Evolutionary conservation across 2,329 filamentous ascomycete species (phyloP), one percentile per base, ranked within the genome.

Genomic region (Botryotinia calthae): DNA sequence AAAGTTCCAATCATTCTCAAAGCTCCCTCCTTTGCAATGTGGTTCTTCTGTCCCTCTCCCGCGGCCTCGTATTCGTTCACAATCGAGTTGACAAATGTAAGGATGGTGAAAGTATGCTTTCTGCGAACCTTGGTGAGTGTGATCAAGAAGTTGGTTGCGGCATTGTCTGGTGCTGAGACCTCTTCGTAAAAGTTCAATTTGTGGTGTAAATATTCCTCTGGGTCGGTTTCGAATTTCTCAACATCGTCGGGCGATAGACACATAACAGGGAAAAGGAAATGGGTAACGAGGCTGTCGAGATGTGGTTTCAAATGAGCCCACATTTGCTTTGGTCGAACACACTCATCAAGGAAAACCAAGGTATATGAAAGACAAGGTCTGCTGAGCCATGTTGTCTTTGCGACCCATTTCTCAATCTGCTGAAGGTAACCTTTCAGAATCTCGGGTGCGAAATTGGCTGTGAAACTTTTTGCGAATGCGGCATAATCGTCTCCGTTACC

Each of bases 111-210:
- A 0, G 95, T 98, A 83, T 98, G 94, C 85, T 98, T 97, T 84
- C 95, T 92, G 78, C 96, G 90, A 79, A 92, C 90, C 86, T 98
- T 98, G 76, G 96, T 98, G 72, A 99, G 87, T 70, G 94, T 95
- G 74, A 98, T 93, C 70, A 99, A 86, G 86, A 99, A 98, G 83
- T 98, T 98, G 25, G 95, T 98, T 6, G 96, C 96, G 4, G 96
- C 93, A 73, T 98, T 93, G 81, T 98, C 96, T 10, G 96, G 96
- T 25, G 96, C 91, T 0, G 95, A 97, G 7, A 97, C 93, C 80
- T 99, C 96, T 83, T 99, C 96, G 81, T 97, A 99, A 81, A 95
- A 98, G 83, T 98, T 99, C 74, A 99, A 87, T 82, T 98, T 98
- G 72, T 96, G 90, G 85, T 99, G 96, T 58, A 99, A 89, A 81